Base-by-base conservation (phyloP, 352 stramenopile species). In the Globisporangium acanthophoron region DNA sequence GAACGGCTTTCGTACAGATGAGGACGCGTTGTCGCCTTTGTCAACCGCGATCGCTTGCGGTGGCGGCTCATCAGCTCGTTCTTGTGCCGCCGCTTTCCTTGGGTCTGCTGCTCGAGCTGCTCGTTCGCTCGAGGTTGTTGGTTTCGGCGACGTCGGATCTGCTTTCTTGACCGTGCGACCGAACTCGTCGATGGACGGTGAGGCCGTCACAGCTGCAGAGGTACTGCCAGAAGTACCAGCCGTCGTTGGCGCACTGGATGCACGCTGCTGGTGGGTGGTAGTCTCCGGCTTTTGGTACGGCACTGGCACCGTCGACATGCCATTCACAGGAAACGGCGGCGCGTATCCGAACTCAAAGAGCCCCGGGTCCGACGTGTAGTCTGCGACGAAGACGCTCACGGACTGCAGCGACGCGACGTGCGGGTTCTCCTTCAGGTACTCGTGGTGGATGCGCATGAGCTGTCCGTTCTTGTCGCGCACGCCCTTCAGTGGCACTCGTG, bases 391-490 rank as follows among this genome's bases (percentile, higher is more conserved):
- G n/a, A 56, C 52, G 16, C 68, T 70, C 20, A 89, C 76, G 12
- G 67, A 71, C 53, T 80, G 69, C 33, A 94, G 63, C 12, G 61
- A 62, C 0, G 62, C 54, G 15, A 94, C 44, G 47, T 80, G 70
- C 8, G 81, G 84, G 52, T 94, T 88, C 33, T 94, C 84, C 45
- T 80, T 73, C 20, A 85, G 62, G 43, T 94, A 94, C 51, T 90
- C 80, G 27, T 74, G 68, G 50, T 79, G 79, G 13, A 90, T 69
- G n/a, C 76, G 74, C 73, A 87, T 80, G 37, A 94, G 67, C 45
- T 89, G 70, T 1, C 75, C 76, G 51, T 94, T 91, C 70, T 94
- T 94, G 63, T 91, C 79, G 5, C 79, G 78, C 31, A 90, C 59
- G 3, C 79, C 75, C 41, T 70, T 64, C 68, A 90, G 80, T 1